A percentile compares a stretch with the other conserved stretches of the same genome.
Evolutionary conservation across 257 asterid species (phyloP).

Genomic region (Avicennia marina): DNA sequence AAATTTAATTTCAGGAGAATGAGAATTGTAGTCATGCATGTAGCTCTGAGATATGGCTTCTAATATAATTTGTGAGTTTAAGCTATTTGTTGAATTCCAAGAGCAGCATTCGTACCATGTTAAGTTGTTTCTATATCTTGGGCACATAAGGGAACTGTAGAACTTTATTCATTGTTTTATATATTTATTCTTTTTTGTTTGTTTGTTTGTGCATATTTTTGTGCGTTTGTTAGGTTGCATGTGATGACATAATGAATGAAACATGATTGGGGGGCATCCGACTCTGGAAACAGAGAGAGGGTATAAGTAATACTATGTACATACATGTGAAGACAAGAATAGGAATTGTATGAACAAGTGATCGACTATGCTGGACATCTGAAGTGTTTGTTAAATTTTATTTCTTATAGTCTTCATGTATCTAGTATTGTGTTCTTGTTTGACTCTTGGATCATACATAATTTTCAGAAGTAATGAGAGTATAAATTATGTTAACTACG

Average conservation of each 20-base stretch:
- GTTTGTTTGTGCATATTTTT: background rate
- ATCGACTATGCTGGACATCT: no score
- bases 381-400: background rate
- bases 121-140: background rate
- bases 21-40: background rate
- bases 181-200: background rate
- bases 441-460: background rate
- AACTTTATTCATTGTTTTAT: no score
- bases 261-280: no score
- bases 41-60: background rate
- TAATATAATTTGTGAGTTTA: background rate
- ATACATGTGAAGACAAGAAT: background rate
- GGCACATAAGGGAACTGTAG: background rate
- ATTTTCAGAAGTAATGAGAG: background rate
- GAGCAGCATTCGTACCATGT: background rate
- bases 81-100: slow-evolving; percentile 12
- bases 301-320: background rate
- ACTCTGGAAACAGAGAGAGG: background rate
- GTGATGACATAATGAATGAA: background rate
- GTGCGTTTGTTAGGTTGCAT: background rate
- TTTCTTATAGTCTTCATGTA: slow-evolving; percentile 6
- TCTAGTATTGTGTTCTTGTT: background rate
- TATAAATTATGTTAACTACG: background rate
- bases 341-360: background rate
- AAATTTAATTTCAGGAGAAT: no score